These are phyloP conservation scores for Dactylellina haptotyla DNA, from an alignment of 2,329 filamentous ascomycete species.

Conservation along the genomic window DNA sequence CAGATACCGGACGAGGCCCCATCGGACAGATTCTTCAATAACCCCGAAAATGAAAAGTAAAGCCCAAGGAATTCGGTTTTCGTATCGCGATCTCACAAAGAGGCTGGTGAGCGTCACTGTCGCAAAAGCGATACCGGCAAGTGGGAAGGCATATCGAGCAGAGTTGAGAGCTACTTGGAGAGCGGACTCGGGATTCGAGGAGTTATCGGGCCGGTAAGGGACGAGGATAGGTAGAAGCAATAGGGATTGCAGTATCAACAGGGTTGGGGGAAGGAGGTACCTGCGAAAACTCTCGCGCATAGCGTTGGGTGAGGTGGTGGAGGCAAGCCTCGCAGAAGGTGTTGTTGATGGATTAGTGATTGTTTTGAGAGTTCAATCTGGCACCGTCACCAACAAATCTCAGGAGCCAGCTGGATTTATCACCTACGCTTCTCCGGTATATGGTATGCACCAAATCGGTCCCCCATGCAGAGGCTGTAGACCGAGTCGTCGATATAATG, in stretches of 20 bases:
- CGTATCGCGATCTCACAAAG: constrained; percentile 19
- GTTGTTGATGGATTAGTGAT: constrained; percentile 12
- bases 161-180: constrained; percentile 38
- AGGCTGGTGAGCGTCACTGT: constrained; percentile 20
- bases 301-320: constrained; percentile 15
- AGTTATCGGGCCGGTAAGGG: constrained; percentile 46
- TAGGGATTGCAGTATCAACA: constrained; percentile 33
- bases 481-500: too few species aligned
- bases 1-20: constrained; percentile 29
- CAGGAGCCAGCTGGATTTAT: too few species aligned
- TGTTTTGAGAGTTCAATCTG: neutral
- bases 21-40: constrained; percentile 40
- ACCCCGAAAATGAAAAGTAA: constrained; percentile 32
- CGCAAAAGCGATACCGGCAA: constrained; percentile 40
- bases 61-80: constrained; percentile 9
- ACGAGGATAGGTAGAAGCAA: constrained; percentile 42
- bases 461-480: too few species aligned
- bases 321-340: constrained; percentile 17
- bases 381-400: too few species aligned
- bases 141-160: constrained; percentile 37
- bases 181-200: constrained; percentile 39
- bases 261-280: constrained; percentile 36
- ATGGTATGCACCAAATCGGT: too few species aligned
- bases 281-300: constrained; percentile 44
- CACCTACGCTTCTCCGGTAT: too few species aligned